A percentile compares a stretch with the other conserved stretches of the same genome.
Evolutionary conservation across 2,329 filamentous ascomycete species (phyloP).

Genomic region (Ophiostoma populinum): DNA sequence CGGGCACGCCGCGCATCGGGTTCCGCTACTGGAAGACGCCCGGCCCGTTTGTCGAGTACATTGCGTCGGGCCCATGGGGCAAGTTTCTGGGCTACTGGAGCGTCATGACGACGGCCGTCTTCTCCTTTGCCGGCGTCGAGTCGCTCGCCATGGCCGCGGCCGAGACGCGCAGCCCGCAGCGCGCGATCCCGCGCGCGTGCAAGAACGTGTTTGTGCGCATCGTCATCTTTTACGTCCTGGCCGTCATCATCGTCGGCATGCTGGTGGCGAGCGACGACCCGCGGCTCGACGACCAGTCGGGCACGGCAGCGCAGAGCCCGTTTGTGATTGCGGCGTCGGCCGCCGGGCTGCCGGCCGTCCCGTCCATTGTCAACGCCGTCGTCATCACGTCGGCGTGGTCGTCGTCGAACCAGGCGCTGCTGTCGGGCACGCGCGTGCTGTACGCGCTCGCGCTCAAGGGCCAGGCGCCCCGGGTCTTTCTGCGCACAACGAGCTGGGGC

Average conservation of each 20-base stretch:
- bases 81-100: slow-evolving; percentile 42
- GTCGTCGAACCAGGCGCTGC: slow-evolving; percentile 48
- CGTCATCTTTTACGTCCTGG: slow-evolving; percentile 47
- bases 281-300: slow-evolving; percentile 26
- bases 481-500: slow-evolving; percentile 31
- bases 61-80: slow-evolving; percentile 27
- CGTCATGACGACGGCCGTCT: slow-evolving; percentile 38
- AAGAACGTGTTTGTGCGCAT: slow-evolving; percentile 62
- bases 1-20: slow-evolving; percentile 29
- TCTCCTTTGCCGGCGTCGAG: slow-evolving; percentile 43
- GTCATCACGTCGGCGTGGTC: slow-evolving; percentile 58
- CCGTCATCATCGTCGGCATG: slow-evolving; percentile 55
- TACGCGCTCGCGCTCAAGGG: slow-evolving; percentile 41
- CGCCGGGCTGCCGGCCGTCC: slow-evolving; percentile 49
- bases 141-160: slow-evolving; percentile 31
- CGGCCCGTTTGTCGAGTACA: slow-evolving; percentile 31
- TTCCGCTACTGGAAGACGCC: slow-evolving; percentile 32
- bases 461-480: slow-evolving; percentile 39
- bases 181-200: slow-evolving; percentile 56
- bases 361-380: slow-evolving; percentile 59
- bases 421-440: slow-evolving; percentile 39
- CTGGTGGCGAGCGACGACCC: slow-evolving; percentile 42
- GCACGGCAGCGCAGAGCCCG: slow-evolving; percentile 38
- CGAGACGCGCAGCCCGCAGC: slow-evolving; percentile 55
- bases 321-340: slow-evolving; percentile 57